Evolutionary conservation across 805 yeast species (phyloP), one percentile per base, ranked within the genome.

Genomic region (Pichia cabralensis): DNA sequence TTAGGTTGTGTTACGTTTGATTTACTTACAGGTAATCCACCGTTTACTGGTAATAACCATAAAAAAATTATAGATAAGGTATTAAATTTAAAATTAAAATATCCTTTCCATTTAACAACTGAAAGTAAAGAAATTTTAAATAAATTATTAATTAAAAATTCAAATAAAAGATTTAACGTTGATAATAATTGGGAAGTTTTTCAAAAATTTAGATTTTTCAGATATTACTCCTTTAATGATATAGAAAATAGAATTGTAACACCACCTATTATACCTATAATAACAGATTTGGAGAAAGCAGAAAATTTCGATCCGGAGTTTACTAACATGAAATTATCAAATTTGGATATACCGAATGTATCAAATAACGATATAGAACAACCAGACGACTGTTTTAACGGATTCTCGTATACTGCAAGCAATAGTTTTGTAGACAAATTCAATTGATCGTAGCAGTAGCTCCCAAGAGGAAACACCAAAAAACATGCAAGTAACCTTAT

Each of bases 21-120:
- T 53, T 68, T 84, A 69, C 61, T 85, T 33, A 76, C 86, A 1
- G 95, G 95, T 0, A 65, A 73, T 35, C 94, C 95, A 0, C 95
- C 95, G 3, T 83, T 82, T 54, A 79, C 86, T 0, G 95, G 95
- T 3, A 76, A 69, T 36, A 80, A 77, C 44, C 80, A 80, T 50
- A 76, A 78, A 49, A 67, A 68, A 16, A 82, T 84, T 18, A 64
- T 76, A 45, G 79, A 79, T 45, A 82, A 80, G 51, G 81, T 85
- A 28, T 70, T 78, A 36, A 59, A 66, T 31, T 78, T 80, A 38
- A 76, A 76, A 41, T 61, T 76, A 21, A 70, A 67, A 31, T 60
- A 76, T 29, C 94, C 95, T 1, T 76, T 69, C 49, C 82, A 81
- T 50, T 57, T 85, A 28, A 72, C 88, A 5, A 65, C 67, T 9